These are phyloP conservation scores for Phycomyces nitens DNA, from an alignment of 192 early-diverging fungal species.

Conservation along the genomic window DNA sequence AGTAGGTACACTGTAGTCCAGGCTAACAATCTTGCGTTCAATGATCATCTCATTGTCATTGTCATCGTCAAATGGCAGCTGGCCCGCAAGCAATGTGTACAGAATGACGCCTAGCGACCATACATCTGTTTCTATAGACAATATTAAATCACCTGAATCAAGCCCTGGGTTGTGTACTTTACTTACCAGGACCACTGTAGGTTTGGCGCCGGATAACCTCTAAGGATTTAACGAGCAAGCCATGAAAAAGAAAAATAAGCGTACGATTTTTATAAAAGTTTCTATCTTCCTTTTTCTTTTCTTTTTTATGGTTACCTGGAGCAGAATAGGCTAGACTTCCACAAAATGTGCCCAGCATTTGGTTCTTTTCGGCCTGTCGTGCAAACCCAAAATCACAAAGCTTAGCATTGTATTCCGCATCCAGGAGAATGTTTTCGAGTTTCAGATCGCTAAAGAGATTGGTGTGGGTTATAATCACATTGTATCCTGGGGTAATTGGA, in stretches of 20 bases:
- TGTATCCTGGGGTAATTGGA: neutral
- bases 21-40: slow-evolving; percentile 64
- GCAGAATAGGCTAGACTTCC: slow-evolving; percentile 73
- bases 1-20: slow-evolving; percentile 69
- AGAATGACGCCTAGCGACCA: slow-evolving; percentile 94
- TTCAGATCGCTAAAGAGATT: slow-evolving; percentile 46
- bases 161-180: neutral
- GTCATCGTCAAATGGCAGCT: slow-evolving; percentile 82
- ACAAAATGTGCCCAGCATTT: slow-evolving; percentile 60
- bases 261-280: neutral
- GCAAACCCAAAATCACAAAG: slow-evolving; percentile 71
- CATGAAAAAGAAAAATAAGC: slow-evolving; percentile 12
- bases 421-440: slow-evolving; percentile 57
- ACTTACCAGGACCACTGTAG: slow-evolving; percentile 70
- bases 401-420: slow-evolving; percentile 55
- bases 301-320: slow-evolving; percentile 48
- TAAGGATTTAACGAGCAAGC: slow-evolving; percentile 16
- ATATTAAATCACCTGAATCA: too few relatives aligned
- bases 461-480: too few relatives aligned
- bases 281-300: neutral
- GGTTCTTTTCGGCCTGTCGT: slow-evolving; percentile 54
- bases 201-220: slow-evolving; percentile 75
- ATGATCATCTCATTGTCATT: slow-evolving; percentile 66
- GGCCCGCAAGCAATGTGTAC: slow-evolving; percentile 80
- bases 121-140: slow-evolving; percentile 71